These are phyloP conservation scores for Boletus smithii DNA, from an alignment of 1,284 basidiomycete species.

Conservation along the genomic window DNA sequence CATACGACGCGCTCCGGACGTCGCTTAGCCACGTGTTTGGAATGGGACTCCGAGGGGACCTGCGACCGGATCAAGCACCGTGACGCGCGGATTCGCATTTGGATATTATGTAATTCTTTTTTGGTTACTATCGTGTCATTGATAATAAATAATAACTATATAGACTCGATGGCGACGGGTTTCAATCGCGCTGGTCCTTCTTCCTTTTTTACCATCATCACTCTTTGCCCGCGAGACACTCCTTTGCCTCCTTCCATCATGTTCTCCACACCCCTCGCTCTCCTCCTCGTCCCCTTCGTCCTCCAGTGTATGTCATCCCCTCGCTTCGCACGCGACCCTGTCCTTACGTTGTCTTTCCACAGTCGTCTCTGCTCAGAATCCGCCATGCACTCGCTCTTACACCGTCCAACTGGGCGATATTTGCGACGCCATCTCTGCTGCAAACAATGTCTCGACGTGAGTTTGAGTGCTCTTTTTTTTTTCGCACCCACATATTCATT, in stretches of 20 bases:
- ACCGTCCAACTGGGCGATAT: constrained; percentile 57
- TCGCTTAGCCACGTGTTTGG: constrained; percentile 41
- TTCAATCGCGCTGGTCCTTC: background rate
- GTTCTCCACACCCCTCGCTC: constrained; percentile 44
- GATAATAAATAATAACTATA: background rate
- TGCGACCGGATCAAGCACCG: too few relatives aligned
- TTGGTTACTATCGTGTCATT: constrained; percentile 6
- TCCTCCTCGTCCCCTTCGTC: constrained; percentile 42
- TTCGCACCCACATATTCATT: background rate
- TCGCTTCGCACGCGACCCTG: constrained; percentile 6
- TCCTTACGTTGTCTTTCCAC: constrained; percentile 5
- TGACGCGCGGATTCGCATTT: background rate
- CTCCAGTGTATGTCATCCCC: constrained; percentile 39
- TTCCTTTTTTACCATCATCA: background rate
- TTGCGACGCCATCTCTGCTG: constrained; percentile 67
- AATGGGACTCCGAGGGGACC: constrained; percentile 9
- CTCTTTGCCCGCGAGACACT: background rate
- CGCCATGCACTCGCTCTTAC: constrained; percentile 59
- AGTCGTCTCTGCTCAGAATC: constrained; percentile 41
- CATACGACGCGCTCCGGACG: constrained; percentile 58
- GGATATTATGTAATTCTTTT: background rate
- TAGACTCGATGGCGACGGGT: background rate
- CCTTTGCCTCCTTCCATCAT: constrained; percentile 41
- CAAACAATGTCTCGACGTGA: constrained; percentile 66
- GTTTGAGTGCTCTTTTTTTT: constrained; percentile 7